Evolutionary conservation across 805 yeast genomes (phyloP).

Genomic region (Zygosaccharomyces rouxii): DNA sequence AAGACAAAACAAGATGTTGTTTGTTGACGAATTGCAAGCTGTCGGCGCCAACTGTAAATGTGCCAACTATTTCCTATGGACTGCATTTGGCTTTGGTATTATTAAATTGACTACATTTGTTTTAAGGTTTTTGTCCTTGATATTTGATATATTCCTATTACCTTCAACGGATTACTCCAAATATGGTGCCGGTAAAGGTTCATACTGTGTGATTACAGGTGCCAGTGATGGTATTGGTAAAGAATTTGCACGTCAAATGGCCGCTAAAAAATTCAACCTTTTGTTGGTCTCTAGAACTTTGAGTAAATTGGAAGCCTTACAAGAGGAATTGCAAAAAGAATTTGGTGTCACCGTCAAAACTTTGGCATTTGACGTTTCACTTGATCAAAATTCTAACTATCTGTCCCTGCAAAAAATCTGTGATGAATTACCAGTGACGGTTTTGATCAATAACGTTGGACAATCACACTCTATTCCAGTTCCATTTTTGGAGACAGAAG

Average conservation of each 20-base stretch:
- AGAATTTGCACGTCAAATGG: conserved; percentile 83
- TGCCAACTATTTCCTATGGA: conserved; percentile 32
- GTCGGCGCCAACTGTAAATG: conserved; percentile 21
- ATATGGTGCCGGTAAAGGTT: conserved; percentile 68
- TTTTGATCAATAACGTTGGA: conserved; percentile 90
- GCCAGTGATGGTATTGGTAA: conserved; percentile 98
- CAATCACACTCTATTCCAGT: conserved; percentile 93
- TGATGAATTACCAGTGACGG: conserved; percentile 56
- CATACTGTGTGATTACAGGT: conserved; percentile 96
- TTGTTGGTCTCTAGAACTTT: conserved; percentile 81
- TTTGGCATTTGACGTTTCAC: conserved; percentile 74
- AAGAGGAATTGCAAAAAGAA: conserved; percentile 56
- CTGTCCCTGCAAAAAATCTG: conserved; percentile 43
- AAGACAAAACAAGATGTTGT: conserved; percentile 9
- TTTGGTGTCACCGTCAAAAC: conserved; percentile 59
- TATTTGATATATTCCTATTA: conserved; percentile 59
- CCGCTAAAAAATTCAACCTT: conserved; percentile 75
- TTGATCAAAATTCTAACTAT: conserved; percentile 58
- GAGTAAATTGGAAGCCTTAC: conserved; percentile 63
- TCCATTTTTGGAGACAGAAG: conserved; percentile 77
- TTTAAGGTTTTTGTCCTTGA: conserved; percentile 48
- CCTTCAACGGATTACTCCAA: conserved; percentile 55
- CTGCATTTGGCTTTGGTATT: conserved; percentile 57
- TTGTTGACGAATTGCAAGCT: conserved; percentile 25
- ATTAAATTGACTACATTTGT: conserved; percentile 49